Conservation (phyloP, 306 rosid genomes). For the Quercus bicolor region DNA sequence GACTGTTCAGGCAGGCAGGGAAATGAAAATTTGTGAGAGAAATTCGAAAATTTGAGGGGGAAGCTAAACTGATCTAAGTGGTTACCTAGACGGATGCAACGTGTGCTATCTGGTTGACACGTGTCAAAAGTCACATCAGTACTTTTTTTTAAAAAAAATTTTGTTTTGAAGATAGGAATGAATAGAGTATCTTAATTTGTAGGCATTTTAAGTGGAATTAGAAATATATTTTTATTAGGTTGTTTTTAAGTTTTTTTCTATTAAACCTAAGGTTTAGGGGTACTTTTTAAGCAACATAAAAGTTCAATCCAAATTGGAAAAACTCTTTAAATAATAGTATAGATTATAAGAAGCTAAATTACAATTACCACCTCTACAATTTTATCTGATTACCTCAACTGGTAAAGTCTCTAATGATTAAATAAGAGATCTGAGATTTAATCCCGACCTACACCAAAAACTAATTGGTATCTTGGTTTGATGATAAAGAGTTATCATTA, state of each 20-base stretch:
- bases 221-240: rapidly evolving
- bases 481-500: rapidly evolving
- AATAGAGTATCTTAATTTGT: too few species aligned
- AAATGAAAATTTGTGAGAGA: neutral
- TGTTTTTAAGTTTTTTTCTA: rapidly evolving
- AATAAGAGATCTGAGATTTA: too few species aligned
- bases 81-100: neutral
- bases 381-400: rapidly evolving
- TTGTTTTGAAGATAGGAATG: rapidly evolving
- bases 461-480: rapidly evolving
- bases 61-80: too few species aligned
- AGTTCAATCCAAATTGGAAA: rapidly evolving
- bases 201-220: rapidly evolving
- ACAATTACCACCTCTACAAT: too few species aligned
- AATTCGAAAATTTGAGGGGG: neutral
- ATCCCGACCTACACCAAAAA: too few species aligned
- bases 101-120: neutral
- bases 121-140: neutral
- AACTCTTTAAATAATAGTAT: too few species aligned
- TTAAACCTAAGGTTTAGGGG: rapidly evolving
- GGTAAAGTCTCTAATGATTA: too few species aligned
- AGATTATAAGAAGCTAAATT: too few species aligned
- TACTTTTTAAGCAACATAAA: rapidly evolving
- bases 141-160: too few species aligned
- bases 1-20: neutral